Base-by-base conservation (phyloP, 345 rosid genomes). In the Lagerstroemia speciosa region DNA sequence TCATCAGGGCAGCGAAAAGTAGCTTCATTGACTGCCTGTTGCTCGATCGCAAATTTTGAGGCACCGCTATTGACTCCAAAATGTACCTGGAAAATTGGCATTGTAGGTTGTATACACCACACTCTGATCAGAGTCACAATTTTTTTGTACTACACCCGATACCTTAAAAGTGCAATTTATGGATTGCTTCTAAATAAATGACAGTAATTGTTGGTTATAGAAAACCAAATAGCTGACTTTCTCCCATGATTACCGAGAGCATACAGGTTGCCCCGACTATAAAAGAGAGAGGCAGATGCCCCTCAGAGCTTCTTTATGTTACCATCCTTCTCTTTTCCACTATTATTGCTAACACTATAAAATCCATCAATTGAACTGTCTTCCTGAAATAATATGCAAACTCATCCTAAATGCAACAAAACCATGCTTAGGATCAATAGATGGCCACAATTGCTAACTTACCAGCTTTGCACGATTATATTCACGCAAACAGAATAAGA, bases 31-130 rank as follows among this genome's bases (percentile, higher is more conserved):
- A 89, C 90, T 55, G 96, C 99, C 82, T 94, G 98, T 67, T 83
- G 80, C 81, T 94, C 99, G 57, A 94, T 78, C n/a, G 95, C 97
- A 20, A 94, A 94, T 75, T 83, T 86, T 22, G 85, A 84, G 65
- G 99, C 99, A 19, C 96, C 96, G 65, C 99, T 94, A 72, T 91
- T 94, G 62, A 94, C 99, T 65, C 99, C 99, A 75, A 94, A 85
- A 75, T 91, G 95, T 72, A 89, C 68, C 97, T 91, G 81, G 67
- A 73, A 71, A 71, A 64, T 73, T 46, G 58, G 41, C 20, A 43
- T 29, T 26, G 16, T 5, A 60, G 15, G 34, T 31, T 36, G 20
- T 7, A 64, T 11, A 20, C n/a, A 41, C 37, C 67, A 0, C 3
- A 3, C 60, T n/a, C 60, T 22, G 30, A 53, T 53, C 27, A 20